Evolutionary conservation across 1,284 basidiomycete genomes (phyloP).

Genomic region (Puccinia coronata): DNA sequence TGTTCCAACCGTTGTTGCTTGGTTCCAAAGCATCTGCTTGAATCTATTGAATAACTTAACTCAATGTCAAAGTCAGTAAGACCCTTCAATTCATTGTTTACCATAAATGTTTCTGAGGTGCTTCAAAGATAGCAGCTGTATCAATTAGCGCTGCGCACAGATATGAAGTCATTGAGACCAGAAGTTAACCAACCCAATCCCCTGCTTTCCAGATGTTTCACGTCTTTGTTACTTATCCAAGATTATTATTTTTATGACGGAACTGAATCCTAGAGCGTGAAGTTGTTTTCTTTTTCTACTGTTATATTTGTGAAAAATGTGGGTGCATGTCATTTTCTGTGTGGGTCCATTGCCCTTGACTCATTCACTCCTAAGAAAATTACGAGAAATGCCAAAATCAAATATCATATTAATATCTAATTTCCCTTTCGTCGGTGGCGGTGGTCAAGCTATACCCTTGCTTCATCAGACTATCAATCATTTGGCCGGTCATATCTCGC

Average conservation of each 20-base stretch:
- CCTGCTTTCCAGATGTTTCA: constrained; percentile 5
- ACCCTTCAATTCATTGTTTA: constrained; percentile 48
- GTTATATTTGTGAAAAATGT: background rate
- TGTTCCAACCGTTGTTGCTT: constrained; percentile 93
- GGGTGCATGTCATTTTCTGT: background rate
- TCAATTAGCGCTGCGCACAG: no score
- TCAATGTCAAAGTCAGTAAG: constrained; percentile 67
- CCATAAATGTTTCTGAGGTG: constrained; percentile 48
- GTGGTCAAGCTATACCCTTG: constrained; percentile 92
- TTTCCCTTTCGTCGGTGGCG: constrained; percentile 89
- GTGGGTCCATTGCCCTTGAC: background rate
- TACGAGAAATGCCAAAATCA: no score
- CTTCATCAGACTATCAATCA: constrained; percentile 90
- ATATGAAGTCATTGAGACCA: background rate
- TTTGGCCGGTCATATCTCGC: constrained; percentile 87
- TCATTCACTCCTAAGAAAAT: background rate
- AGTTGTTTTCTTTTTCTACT: background rate
- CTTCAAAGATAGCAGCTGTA: background rate
- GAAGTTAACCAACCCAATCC: no score
- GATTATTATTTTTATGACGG: background rate
- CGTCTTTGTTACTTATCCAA: constrained; percentile 7
- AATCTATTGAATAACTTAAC: constrained; percentile 96
- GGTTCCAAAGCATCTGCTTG: constrained; percentile 90
- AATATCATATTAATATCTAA: no score
- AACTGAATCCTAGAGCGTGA: constrained; percentile 7